These are phyloP conservation scores for Elongisporangium anandrum DNA, from an alignment of 352 stramenopile species.

Conservation along the genomic window DNA sequence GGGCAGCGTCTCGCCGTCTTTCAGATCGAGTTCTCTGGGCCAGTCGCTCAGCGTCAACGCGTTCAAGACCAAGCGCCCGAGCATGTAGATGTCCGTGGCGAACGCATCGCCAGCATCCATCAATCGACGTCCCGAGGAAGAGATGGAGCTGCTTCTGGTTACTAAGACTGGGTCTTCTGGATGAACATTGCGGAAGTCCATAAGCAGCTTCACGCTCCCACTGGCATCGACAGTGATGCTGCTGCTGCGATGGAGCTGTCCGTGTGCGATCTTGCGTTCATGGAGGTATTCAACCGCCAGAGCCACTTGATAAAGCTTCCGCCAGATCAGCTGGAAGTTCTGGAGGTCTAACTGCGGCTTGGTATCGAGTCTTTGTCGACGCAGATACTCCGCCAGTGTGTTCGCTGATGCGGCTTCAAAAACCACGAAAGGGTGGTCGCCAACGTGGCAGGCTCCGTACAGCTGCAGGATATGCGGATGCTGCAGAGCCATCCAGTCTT, in stretches of 20 bases:
- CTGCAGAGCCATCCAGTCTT: background rate
- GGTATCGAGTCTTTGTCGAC: background rate
- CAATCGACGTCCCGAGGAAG: constrained; percentile 2
- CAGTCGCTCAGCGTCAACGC: constrained; percentile 14
- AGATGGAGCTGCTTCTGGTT: constrained; percentile 1
- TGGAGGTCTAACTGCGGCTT: background rate
- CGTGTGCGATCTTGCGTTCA: constrained; percentile 21
- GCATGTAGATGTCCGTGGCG: constrained; percentile 19
- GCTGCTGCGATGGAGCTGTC: constrained; percentile 24
- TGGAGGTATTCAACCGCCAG: constrained; percentile 31
- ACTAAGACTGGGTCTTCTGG: constrained; percentile 10
- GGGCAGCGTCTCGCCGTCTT: constrained; percentile 9
- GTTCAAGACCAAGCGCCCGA: constrained; percentile 24
- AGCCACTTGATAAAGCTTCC: constrained; percentile 17
- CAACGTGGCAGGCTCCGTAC: background rate
- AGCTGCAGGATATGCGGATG: background rate
- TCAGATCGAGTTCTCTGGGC: constrained; percentile 1
- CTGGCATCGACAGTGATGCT: constrained; percentile 23
- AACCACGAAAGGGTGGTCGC: background rate
- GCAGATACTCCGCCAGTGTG: background rate
- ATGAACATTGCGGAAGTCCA: constrained; percentile 4
- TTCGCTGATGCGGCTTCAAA: background rate
- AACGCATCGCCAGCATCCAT: constrained; percentile 14
- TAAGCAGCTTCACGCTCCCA: constrained; percentile 14
- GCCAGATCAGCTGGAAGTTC: constrained; percentile 2